Evolutionary conservation across 1,284 basidiomycete species (phyloP).

Genomic region (Tylopilus sp.): DNA sequence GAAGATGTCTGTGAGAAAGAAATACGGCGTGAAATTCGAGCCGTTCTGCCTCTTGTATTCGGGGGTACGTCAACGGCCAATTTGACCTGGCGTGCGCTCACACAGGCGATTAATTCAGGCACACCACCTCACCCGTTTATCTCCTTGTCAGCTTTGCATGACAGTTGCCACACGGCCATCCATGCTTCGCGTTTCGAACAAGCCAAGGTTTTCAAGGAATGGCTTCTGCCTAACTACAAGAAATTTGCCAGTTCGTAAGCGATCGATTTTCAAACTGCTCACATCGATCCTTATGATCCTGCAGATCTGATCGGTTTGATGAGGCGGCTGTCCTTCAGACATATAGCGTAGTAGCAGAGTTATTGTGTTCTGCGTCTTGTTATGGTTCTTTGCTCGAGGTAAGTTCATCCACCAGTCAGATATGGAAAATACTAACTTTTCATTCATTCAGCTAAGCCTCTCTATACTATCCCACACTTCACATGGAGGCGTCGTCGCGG

Average conservation of each 20-base stretch:
- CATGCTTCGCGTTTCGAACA: conserved; percentile 64
- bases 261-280: background rate
- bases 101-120: conserved; percentile 25
- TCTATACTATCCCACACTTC: conserved; percentile 49
- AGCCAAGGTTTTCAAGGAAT: conserved; percentile 58
- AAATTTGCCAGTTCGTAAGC: conserved; percentile 43
- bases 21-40: conserved; percentile 64
- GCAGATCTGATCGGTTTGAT: conserved; percentile 27
- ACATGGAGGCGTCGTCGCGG: conserved; percentile 49
- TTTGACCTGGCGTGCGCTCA: conserved; percentile 1
- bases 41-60: conserved; percentile 61
- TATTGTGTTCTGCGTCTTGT: conserved; percentile 58
- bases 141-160: conserved; percentile 40
- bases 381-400: conserved; percentile 68
- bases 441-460: conserved; percentile 49
- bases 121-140: conserved; percentile 25
- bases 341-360: conserved; percentile 55
- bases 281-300: background rate
- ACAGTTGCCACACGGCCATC: conserved; percentile 43
- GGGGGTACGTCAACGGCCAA: conserved; percentile 42
- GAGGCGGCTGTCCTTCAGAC: conserved; percentile 39
- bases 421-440: conserved; percentile 2
- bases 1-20: conserved; percentile 64
- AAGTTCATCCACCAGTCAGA: conserved; percentile 7
- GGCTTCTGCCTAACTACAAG: conserved; percentile 63